phyloP scores from a whole-genome alignment of 2,329 filamentous ascomycete species.

The Colletotrichum sp. region DNA sequence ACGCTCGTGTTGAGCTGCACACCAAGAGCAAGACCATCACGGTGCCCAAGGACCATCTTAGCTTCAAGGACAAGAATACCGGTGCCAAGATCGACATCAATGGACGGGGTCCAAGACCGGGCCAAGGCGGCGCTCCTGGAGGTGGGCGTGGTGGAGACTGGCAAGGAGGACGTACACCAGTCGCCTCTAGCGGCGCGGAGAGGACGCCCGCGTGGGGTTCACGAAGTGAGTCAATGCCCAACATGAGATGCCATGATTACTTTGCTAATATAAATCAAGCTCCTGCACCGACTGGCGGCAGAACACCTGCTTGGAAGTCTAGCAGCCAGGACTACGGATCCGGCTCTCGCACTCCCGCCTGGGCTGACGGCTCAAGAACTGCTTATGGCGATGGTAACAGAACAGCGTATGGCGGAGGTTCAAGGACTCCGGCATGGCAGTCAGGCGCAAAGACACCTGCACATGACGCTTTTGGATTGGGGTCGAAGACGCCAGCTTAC shows the following conservation, averaged over 20 bases:
- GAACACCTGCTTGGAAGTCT: constrained; percentile 67
- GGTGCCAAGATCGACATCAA: constrained; percentile 80
- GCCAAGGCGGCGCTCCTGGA: constrained; percentile 45
- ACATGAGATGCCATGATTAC: constrained; percentile 24
- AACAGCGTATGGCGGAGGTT: constrained; percentile 78
- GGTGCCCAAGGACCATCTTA: constrained; percentile 80
- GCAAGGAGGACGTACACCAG: constrained; percentile 73
- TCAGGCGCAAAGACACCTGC: constrained; percentile 77
- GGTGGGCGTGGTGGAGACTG: constrained; percentile 56
- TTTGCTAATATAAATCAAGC: constrained; percentile 45
- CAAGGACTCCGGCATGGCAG: constrained; percentile 79
- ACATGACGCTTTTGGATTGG: constrained; percentile 66
- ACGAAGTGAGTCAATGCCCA: constrained; percentile 58
- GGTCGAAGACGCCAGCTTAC: constrained; percentile 74
- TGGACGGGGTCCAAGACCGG: constrained; percentile 50
- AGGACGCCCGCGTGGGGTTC: constrained; percentile 80
- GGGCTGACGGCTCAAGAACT: constrained; percentile 71
- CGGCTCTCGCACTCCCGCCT: constrained; percentile 72
- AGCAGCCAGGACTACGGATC: constrained; percentile 46
- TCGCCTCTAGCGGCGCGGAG: constrained; percentile 63
- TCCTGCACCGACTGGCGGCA: constrained; percentile 58
- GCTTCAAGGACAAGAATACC: constrained; percentile 83
- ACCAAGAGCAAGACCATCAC: constrained; percentile 93
- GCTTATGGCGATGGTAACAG: constrained; percentile 76
- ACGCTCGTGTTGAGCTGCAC: constrained; percentile 90